Conservation (phyloP, 139 green algal species). For the Chlamydomonas applanata region DNA sequence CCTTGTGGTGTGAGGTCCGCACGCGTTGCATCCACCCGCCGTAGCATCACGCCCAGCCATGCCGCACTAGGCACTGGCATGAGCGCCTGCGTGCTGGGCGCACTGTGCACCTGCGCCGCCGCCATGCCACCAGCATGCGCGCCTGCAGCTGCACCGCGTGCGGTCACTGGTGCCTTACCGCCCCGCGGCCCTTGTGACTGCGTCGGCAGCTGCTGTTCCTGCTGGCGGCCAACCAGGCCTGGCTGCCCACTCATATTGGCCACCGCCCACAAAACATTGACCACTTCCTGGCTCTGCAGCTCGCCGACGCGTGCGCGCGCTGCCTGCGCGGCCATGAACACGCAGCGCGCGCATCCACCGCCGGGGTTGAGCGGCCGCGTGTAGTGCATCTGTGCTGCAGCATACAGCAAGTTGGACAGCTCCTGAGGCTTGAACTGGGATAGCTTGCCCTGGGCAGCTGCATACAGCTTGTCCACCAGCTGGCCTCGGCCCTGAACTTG, state of each 20-base stretch:
- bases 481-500: background rate
- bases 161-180: background rate
- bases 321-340: background rate
- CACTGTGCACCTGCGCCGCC: no score
- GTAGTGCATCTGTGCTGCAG: conserved; percentile 13
- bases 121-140: background rate
- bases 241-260: conserved; percentile 12
- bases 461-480: background rate
- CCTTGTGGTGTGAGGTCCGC: background rate
- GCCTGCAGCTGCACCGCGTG: background rate
- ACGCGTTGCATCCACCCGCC: background rate
- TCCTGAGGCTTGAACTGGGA: conserved; percentile 21
- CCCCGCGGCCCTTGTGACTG: background rate
- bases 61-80: background rate
- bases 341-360: background rate
- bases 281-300: conserved; percentile 9
- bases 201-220: background rate
- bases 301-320: background rate
- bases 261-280: conserved; percentile 32
- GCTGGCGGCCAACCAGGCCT: background rate
- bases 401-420: conserved; percentile 28
- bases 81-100: no score
- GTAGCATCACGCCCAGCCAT: background rate
- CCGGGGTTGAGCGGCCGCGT: background rate
- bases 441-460: background rate